Percentiles rank a stretch among this genome's conserved stretches.
Evolutionary conservation across 2,329 filamentous ascomycete species (phyloP).

Genomic region (Nemania sp.): DNA sequence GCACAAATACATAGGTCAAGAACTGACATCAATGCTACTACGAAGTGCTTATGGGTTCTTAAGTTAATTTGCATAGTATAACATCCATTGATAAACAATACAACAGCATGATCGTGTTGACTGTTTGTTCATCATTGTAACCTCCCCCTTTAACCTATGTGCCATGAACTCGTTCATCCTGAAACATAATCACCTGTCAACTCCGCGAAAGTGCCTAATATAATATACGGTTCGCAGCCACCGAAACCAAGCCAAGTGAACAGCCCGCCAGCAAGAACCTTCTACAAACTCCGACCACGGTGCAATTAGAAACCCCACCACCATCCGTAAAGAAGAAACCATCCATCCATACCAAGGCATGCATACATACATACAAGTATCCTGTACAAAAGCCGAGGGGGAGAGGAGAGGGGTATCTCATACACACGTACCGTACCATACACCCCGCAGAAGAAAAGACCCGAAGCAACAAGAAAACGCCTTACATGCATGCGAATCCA

Average conservation of each 20-base stretch:
- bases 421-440: neutral
- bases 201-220: neutral
- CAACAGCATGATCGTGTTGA: neutral
- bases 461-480: conserved; percentile 1
- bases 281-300: neutral
- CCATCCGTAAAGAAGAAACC: neutral
- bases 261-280: neutral
- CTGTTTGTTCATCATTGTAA: conserved; percentile 10
- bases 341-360: neutral
- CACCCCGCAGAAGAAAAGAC: neutral
- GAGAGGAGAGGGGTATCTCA: neutral
- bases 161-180: neutral
- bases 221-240: neutral
- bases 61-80: neutral
- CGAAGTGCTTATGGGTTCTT: conserved; percentile 11
- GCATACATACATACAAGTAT: neutral
- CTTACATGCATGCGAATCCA: conserved; percentile 2
- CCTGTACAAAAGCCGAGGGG: neutral
- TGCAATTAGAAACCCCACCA: neutral
- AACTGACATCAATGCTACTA: conserved; percentile 26
- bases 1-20: conserved; percentile 12
- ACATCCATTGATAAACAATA: conserved; percentile 8
- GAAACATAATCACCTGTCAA: neutral
- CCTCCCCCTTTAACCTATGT: conserved; percentile 6
- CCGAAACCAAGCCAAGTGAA: neutral